A percentile compares a stretch with the other conserved stretches of the same genome.
Conservation (phyloP, 2,329 filamentous ascomycete genomes). For the Lachnellula cervina region DNA sequence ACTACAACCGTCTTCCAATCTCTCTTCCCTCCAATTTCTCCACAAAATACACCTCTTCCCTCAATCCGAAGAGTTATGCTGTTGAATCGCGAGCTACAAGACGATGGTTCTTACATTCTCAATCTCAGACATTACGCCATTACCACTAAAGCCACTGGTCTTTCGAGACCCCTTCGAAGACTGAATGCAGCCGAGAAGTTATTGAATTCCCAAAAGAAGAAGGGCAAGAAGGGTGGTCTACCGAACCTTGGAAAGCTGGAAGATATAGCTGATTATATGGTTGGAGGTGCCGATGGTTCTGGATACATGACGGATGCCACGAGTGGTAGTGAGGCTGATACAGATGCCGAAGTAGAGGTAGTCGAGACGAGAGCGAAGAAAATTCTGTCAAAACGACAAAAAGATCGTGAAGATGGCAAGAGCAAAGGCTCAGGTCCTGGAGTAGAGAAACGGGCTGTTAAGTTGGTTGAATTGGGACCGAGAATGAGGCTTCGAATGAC, state of each 20-base stretch:
- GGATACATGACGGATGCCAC: conserved; percentile 83
- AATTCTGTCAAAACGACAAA: conserved; percentile 46
- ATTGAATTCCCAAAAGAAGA: conserved; percentile 45
- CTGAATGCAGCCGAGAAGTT: conserved; percentile 83
- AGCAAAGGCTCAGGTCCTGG: conserved; percentile 34
- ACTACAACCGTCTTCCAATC: conserved; percentile 91
- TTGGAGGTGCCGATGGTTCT: conserved; percentile 69
- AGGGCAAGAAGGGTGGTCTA: conserved; percentile 63
- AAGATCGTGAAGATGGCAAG: conserved; percentile 42
- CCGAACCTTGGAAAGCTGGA: conserved; percentile 88
- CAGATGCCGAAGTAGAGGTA: conserved; percentile 92
- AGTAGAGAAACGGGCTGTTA: conserved; percentile 76
- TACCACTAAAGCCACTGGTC: conserved; percentile 77
- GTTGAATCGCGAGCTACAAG: conserved; percentile 70
- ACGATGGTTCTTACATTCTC: conserved; percentile 69
- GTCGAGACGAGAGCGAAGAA: conserved; percentile 59
- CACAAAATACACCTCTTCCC: conserved; percentile 79
- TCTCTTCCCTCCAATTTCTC: conserved; percentile 47
- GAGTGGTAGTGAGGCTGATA: conserved; percentile 88
- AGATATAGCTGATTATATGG: conserved; percentile 91
- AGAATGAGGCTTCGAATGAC: conserved; percentile 83
- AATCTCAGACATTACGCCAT: conserved; percentile 95
- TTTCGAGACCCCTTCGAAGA: conserved; percentile 78
- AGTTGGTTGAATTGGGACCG: conserved; percentile 86
- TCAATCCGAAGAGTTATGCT: conserved; percentile 91